Evolutionary conservation across 2,329 filamentous ascomycete species (phyloP), one percentile per base, ranked within the genome.

Genomic region (Eurotiales sp.): DNA sequence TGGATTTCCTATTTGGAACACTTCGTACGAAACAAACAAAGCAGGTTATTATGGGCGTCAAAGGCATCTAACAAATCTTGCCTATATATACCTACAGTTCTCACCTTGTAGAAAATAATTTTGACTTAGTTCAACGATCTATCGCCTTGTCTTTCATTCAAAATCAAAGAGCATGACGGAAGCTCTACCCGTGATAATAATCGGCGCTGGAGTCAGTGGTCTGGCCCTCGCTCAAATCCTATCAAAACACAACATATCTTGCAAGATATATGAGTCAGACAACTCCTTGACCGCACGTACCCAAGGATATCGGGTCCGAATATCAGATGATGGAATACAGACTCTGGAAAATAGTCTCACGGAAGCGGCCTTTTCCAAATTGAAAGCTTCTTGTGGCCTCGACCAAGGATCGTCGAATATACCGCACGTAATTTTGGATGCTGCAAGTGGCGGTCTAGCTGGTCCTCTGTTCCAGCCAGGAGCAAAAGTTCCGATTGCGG

Each of bases 291-390:
- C 12, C 23, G 41, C 41, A 11, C 42, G 25, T 12, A 5, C 25
- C n/a, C 42, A 44, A 25, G 42, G 42, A 15, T 44, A 44, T 4
- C 42, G 42, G 14, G 42, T 44, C 30, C 42, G 42, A 19, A 44
- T 44, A 12, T 44, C 42, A 30, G 42, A 44, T 19, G 42, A 44
- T 19, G 42, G 42, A 21, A 44, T 44, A 29, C 41, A 44, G n/a
- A 25, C 41, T 15, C n/a, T 44, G 14, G 41, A 44, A n/a, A n/a
- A 44, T 22, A 30, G 25, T 15, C 41, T 44, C 7, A 22, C 41
- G 12, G n/a, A 44, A 2, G 14, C 25, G 6, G 5, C 17, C 21
- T 44, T 30, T 25, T 30, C 41, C 14, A 19, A 19, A 30, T 15
- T 44, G 23, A 10, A 44, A 19, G 15, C 41, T 5, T 44, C 41